phyloP scores from a whole-genome alignment of 192 early-diverging fungal species.

The Mortierella antarctica region DNA sequence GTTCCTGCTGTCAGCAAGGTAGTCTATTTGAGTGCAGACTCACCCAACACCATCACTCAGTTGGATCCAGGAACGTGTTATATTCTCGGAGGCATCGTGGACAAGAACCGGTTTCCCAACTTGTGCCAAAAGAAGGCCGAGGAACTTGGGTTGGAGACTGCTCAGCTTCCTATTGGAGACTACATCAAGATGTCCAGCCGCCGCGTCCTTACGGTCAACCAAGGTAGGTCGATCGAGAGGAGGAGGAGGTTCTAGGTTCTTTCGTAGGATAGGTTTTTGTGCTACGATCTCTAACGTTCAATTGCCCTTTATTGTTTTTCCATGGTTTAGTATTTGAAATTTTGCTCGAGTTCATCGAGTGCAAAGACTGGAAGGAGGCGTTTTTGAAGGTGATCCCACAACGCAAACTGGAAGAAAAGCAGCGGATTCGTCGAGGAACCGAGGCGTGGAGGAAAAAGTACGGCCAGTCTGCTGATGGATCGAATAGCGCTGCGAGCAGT shows the following conservation, averaged over 20 bases:
- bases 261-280: background rate
- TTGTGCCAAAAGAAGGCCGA: slow-evolving; percentile 86
- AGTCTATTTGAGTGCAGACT: slow-evolving; percentile 93
- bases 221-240: slow-evolving; percentile 59
- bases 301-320: background rate
- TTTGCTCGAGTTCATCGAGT: slow-evolving; percentile 81
- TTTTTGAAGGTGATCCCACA: slow-evolving; percentile 93
- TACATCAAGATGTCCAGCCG: slow-evolving; percentile 84
- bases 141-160: slow-evolving; percentile 77
- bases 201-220: slow-evolving; percentile 94
- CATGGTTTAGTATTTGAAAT: slow-evolving; percentile 84
- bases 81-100: slow-evolving; percentile 95
- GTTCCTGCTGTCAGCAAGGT: slow-evolving; percentile 69
- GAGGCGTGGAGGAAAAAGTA: slow-evolving; percentile 31
- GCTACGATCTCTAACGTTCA: background rate
- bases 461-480: slow-evolving; percentile 3
- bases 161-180: slow-evolving; percentile 86
- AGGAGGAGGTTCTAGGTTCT: background rate
- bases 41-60: slow-evolving; percentile 70
- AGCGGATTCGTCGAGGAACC: slow-evolving; percentile 26
- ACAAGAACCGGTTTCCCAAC: slow-evolving; percentile 81
- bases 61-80: slow-evolving; percentile 85
- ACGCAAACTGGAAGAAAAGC: slow-evolving; percentile 79
- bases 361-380: slow-evolving; percentile 84
- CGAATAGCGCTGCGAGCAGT: slow-evolving; percentile 29